A percentile compares a stretch with the other conserved stretches of the same genome.
Evolutionary conservation across 257 asterid genomes (phyloP).

Genomic region (Primulina tabacum): DNA sequence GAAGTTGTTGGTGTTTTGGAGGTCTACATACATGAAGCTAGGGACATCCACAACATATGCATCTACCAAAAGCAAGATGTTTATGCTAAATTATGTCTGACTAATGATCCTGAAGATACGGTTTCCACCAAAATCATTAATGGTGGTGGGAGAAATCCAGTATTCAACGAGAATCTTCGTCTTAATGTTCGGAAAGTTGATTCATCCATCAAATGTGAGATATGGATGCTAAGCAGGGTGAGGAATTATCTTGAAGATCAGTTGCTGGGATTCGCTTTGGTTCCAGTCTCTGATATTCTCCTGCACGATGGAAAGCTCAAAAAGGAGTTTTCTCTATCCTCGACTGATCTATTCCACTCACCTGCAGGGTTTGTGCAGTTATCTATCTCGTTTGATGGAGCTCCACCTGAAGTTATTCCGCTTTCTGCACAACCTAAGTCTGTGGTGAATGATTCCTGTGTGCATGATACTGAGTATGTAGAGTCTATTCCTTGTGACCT

Average conservation of each 20-base stretch:
- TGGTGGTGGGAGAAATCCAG: constrained; percentile 89
- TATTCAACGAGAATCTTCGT: constrained; percentile 66
- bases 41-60: constrained; percentile 92
- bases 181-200: constrained; percentile 57
- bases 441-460: constrained; percentile 32
- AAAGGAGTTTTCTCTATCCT: constrained; percentile 83
- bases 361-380: constrained; percentile 94
- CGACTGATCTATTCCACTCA: constrained; percentile 95
- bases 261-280: constrained; percentile 86
- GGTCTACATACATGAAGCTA: constrained; percentile 81
- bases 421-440: constrained; percentile 43
- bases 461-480: constrained; percentile 35
- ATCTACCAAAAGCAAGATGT: constrained; percentile 96
- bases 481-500: constrained; percentile 42
- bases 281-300: constrained; percentile 76
- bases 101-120: constrained; percentile 73
- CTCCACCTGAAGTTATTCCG: constrained; percentile 67
- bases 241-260: constrained; percentile 89
- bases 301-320: constrained; percentile 64
- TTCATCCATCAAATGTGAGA: constrained; percentile 84
- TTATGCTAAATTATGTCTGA: constrained; percentile 80
- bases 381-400: constrained; percentile 63
- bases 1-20: constrained; percentile 63
- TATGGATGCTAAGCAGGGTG: constrained; percentile 98
- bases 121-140: constrained; percentile 77